Base-by-base conservation (phyloP, 2,329 filamentous ascomycete species). In the Fusarium devonianum region DNA sequence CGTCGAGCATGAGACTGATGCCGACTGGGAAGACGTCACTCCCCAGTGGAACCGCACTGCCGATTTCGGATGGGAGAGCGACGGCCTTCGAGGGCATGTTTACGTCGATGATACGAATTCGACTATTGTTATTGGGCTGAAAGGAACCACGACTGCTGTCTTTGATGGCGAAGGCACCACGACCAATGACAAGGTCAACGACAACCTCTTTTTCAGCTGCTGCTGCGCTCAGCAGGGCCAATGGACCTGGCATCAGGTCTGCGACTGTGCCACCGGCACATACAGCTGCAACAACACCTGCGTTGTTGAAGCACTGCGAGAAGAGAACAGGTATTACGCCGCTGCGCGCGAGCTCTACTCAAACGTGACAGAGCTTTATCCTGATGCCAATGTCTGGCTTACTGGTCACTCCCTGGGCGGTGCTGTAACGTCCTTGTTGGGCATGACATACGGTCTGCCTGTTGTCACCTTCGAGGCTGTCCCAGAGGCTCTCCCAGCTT, bases 151-250 rank as follows among this genome's bases (percentile, higher is more conserved):
- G 1, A 84, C 88, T 2, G 93, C 94, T 10, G 86, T 97, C 4
- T 97, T 97, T 68, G 93, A 97, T 70, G 94, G 94, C n/a, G 89
- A 93, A 26, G 93, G 92, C 40, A 97, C 94, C 1, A 97, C 93
- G 0, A 96, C 92, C 18, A 96, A 96, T 62, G 94, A 99, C 75
- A 99, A 99, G 75, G 79, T 92, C 66, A 99, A 97, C 70, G 94
- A 99, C 73, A 99, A 99, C 69, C 79, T 99, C 8, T 96, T 96
- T 73, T 97, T 97, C 75, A 96, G 92, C 68, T 99, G 94, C 75
- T 99, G 94, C 72, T 99, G 94, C 73, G 94, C 86, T 4, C 92
- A 97, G 73, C 92, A 95, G 64, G 92, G 92, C 0, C 90, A 92
- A 58, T 92, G 87, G 75, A 85, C 92, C 12, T 97, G 92, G 87